These are phyloP conservation scores for Tephrocybe rancida DNA, from an alignment of 768 basidiomycete genomes.

Conservation along the genomic window DNA sequence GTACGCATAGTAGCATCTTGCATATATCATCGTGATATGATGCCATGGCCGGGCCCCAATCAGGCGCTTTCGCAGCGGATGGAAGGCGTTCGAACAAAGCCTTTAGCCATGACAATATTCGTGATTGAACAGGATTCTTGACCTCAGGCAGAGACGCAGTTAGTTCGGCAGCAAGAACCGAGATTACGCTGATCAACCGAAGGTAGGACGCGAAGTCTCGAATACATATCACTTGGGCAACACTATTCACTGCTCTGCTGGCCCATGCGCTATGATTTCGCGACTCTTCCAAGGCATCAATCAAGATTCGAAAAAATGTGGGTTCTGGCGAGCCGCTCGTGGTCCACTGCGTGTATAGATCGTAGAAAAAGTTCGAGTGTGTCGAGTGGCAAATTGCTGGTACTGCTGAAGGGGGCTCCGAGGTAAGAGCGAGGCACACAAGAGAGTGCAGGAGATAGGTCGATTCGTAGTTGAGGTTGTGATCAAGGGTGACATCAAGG, in stretches of 20 bases:
- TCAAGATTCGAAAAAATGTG: slow-evolving; percentile 34
- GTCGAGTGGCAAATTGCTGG: slow-evolving; percentile 43
- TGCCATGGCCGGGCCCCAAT: background rate
- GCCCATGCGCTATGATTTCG: slow-evolving; percentile 35
- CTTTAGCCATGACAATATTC: slow-evolving; percentile 6
- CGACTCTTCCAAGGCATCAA: slow-evolving; percentile 25
- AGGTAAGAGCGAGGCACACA: slow-evolving; percentile 38
- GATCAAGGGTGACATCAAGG: slow-evolving; percentile 51
- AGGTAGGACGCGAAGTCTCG: slow-evolving; percentile 28
- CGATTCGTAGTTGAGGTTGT: slow-evolving; percentile 45
- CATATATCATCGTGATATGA: slow-evolving; percentile 6
- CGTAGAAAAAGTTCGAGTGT: slow-evolving; percentile 48
- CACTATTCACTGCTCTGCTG: slow-evolving; percentile 40
- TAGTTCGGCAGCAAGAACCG: slow-evolving; percentile 6
- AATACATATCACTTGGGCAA: slow-evolving; percentile 19
- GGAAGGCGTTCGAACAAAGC: slow-evolving; percentile 3
- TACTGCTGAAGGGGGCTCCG: slow-evolving; percentile 18
- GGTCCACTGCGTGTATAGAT: slow-evolving; percentile 45
- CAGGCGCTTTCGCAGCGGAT: background rate
- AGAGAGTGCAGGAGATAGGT: slow-evolving; percentile 41
- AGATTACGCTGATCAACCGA: slow-evolving; percentile 30
- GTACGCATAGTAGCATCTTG: slow-evolving; percentile 3
- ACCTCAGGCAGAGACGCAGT: background rate
- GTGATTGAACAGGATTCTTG: background rate
- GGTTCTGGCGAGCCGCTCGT: slow-evolving; percentile 23